Base-by-base conservation (phyloP, 75 land plant species). In the Azolla pinnata region DNA sequence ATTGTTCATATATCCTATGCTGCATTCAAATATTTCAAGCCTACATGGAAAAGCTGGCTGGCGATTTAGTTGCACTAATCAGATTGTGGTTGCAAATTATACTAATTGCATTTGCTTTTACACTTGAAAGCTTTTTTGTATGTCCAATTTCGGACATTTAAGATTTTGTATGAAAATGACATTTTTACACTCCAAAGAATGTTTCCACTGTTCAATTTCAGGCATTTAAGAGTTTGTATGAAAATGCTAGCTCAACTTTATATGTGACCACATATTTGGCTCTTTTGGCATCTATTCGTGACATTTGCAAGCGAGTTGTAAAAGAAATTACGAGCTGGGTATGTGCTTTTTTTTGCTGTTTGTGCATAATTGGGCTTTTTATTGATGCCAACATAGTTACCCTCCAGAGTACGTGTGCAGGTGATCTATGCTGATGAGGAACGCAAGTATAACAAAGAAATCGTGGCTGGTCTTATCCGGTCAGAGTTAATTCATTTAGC, bases 251-350 rank as follows among this genome's bases (percentile, higher is more conserved):
- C 40, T 80, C 73, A 59, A 80, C 38, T 53, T 30, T 70, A 14
- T 81, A 83, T 67, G 76, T 93, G 25, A 47, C 67, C 34, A 74
- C 85, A 31, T 75, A 93, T 56, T 73, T 93, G 27, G 82, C 82
- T 26, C 68, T 93, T 34, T 64, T 93, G 71, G 82, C 73, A 49
- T 68, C 85, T n/a, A 83, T 93, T 58, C 78, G 98, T 34, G 98
- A 93, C 68, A 81, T 85, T 52, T 85, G 96, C 78, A 88, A 83
- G 66, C 82, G 84, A 56, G 83, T 83, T 44, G 87, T 88, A 49
- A 93, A 93, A 79, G 96, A 85, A 68, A 48, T 93, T 16, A 93
- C 98, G 29, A 88, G 85, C 68, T 85, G 89, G 98, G 98, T 92
- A 83, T 56, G 83, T 49, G 17, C 47, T 33, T 2, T 16, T 7